These are phyloP conservation scores for Phaeosphaeriaceae sp. DNA, from an alignment of 2,329 filamentous ascomycete genomes.

Conservation along the genomic window DNA sequence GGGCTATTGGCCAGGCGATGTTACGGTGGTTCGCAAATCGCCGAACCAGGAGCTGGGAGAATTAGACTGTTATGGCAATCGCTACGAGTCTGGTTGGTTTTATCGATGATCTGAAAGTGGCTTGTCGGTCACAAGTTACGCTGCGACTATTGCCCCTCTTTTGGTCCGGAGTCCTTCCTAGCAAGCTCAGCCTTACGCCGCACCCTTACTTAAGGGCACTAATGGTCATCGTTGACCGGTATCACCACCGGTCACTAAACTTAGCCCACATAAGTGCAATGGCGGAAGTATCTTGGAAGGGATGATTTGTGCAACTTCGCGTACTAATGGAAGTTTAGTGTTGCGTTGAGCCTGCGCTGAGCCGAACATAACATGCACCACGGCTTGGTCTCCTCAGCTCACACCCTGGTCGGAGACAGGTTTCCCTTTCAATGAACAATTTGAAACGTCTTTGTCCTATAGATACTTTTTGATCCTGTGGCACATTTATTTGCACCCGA, in stretches of 20 bases:
- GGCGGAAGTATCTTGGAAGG: slow-evolving; percentile 3
- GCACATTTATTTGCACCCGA: neutral
- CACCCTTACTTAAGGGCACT: slow-evolving; percentile 6
- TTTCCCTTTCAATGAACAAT: neutral
- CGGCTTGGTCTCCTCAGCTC: neutral
- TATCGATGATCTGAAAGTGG: slow-evolving; percentile 49
- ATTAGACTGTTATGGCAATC: slow-evolving; percentile 60
- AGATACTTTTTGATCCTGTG: neutral
- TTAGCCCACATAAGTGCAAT: slow-evolving; percentile 7
- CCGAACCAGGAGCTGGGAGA: slow-evolving; percentile 51
- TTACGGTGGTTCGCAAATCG: slow-evolving; percentile 62
- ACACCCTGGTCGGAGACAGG: slow-evolving; percentile 4
- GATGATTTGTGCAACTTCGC: neutral
- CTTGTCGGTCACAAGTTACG: neutral
- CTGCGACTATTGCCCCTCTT: neutral
- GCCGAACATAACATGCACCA: neutral
- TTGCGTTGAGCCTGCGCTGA: neutral
- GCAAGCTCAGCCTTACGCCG: neutral
- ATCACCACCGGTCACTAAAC: slow-evolving; percentile 14
- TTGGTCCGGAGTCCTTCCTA: neutral
- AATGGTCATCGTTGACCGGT: slow-evolving; percentile 12
- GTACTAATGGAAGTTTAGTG: neutral
- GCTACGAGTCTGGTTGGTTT: slow-evolving; percentile 60
- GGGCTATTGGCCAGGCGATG: slow-evolving; percentile 66
- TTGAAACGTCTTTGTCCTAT: slow-evolving; percentile 3